phyloP scores from a whole-genome alignment of 2,329 filamentous ascomycete genomes.

The Tolypocladium cylindrosporum region DNA sequence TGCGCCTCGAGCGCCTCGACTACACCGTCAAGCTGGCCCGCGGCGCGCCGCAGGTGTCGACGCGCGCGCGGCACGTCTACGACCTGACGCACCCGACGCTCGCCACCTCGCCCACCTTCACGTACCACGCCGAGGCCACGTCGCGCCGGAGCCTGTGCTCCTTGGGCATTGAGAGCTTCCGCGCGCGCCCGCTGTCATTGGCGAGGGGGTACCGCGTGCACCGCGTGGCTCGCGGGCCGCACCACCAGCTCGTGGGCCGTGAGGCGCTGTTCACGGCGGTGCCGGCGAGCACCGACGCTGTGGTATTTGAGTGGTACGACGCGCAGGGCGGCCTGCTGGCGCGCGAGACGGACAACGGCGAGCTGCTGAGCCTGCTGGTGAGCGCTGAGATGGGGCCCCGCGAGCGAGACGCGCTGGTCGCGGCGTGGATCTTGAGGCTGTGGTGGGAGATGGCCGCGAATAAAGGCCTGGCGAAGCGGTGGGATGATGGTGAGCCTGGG shows the following conservation, averaged over 20 bases:
- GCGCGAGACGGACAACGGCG: constrained; percentile 17
- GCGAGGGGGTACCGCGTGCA: constrained; percentile 17
- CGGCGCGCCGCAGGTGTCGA: constrained; percentile 14
- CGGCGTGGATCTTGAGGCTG: constrained; percentile 23
- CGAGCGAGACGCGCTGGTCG: constrained; percentile 22
- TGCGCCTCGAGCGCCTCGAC: constrained; percentile 22
- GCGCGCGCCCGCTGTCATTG: constrained; percentile 9
- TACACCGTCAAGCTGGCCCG: constrained; percentile 11
- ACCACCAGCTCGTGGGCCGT: constrained; percentile 10
- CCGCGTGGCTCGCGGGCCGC: constrained; percentile 14
- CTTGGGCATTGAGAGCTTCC: constrained; percentile 18
- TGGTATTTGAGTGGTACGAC: constrained; percentile 23
- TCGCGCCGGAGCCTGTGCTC: constrained; percentile 17
- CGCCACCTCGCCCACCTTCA: constrained; percentile 17
- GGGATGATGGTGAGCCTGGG: constrained; percentile 9
- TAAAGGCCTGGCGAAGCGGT: constrained; percentile 1
- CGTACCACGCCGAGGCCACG: constrained; percentile 21
- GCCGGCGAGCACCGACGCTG: constrained; percentile 13
- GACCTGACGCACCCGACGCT: constrained; percentile 21
- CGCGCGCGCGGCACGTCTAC: constrained; percentile 21
- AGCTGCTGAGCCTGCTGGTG: constrained; percentile 18
- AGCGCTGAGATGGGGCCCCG: constrained; percentile 17
- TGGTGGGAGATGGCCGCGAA: constrained; percentile 20
- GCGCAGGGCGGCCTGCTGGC: constrained; percentile 16
- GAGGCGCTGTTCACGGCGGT: constrained; percentile 18